phyloP scores from a whole-genome alignment of 345 rosid species.

The Brassica rapa region DNA sequence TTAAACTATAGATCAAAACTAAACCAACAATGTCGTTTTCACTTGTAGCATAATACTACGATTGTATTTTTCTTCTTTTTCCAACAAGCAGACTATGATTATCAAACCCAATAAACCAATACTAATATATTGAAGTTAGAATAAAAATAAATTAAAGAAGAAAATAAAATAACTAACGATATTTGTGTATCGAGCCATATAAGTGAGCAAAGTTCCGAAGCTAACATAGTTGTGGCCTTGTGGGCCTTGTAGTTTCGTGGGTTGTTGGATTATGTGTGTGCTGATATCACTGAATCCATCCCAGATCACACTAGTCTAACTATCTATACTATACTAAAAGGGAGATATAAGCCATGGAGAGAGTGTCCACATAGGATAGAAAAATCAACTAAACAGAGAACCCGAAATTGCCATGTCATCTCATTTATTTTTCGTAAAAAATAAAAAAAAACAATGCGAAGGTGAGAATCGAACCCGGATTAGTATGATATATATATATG shows the following conservation, averaged over 20 bases:
- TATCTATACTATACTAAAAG: no score
- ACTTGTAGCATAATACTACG: neutral
- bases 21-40: neutral
- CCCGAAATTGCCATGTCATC: no score
- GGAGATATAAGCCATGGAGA: no score
- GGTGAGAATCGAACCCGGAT: no score
- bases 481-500: no score
- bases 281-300: neutral
- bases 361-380: no score
- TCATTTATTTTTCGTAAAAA: no score
- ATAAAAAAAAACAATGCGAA: no score
- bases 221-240: neutral
- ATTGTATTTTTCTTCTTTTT: neutral
- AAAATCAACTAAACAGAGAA: no score
- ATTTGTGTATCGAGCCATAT: constrained; percentile 11
- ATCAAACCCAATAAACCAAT: neutral
- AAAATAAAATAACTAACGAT: neutral
- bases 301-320: neutral
- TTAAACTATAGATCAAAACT: neutral
- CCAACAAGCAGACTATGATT: neutral
- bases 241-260: neutral
- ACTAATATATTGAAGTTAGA: neutral
- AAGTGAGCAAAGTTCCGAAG: constrained; percentile 17
- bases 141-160: neutral
- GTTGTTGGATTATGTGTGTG: neutral